Evolutionary conservation across 2,329 filamentous ascomycete genomes (phyloP), one percentile per base, ranked within the genome.

Genomic region (Elsinoe perseae): DNA sequence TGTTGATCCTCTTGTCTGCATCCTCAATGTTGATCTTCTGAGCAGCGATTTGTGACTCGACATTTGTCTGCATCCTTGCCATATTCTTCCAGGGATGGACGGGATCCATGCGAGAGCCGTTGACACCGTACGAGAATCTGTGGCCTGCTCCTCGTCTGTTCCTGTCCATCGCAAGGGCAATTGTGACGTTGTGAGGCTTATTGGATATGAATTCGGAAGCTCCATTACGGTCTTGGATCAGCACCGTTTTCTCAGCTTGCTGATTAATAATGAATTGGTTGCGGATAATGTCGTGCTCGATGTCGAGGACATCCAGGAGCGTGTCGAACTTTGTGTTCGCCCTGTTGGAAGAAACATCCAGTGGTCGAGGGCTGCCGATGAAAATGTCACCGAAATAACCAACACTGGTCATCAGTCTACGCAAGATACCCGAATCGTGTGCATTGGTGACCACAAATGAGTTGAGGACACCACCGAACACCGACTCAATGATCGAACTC

Each of bases 211-310:
- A 79, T 3, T 77, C 72, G 42, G 85, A 77, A 1, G 85, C 93
- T 56, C 88, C 80, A 1, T 77, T 70, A 25, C 87, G 77, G 27
- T 85, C 76, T 56, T 83, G 76, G 55, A 96, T 82, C 0, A 98
- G 76, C 4, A 95, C 81, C 6, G 85, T 82, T 68, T 96, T 91
- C 60, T 98, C 93, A 54, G 96, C 89, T 5, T 75, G 73, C 63
- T 89, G 80, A 60, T 84, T 85, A 67, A 97, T 93, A 64, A 98
- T 85, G 46, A 97, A 75, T 58, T 90, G 85, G 59, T 89, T 86
- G 50, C 84, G 84, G 18, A 96, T 85, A 42, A 87, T 72, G 18
- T 87, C 80, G 62, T 92, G 83, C 59, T 93, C 87, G 60, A 97
- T 87, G 70, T 89, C 85, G 54, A 98, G 76, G 1, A 88, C 82